phyloP scores from a whole-genome alignment of 192 early-diverging fungal genomes.

The Dissophora globulifera region DNA sequence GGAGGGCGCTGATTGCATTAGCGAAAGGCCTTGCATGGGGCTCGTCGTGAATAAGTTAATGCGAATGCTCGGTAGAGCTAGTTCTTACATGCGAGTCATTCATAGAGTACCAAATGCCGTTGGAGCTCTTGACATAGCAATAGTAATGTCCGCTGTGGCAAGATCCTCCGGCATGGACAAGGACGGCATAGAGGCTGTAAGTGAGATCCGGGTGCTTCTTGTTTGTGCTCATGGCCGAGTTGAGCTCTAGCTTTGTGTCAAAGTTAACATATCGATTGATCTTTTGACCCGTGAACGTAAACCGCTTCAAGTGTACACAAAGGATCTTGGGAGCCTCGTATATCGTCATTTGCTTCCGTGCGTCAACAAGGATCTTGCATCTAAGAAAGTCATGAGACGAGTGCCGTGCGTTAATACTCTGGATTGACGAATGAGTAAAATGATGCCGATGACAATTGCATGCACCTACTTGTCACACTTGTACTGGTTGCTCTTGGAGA shows the following conservation, averaged over 20 bases:
- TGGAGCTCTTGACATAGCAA: slow-evolving; percentile 80
- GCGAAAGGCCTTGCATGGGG: too few relatives aligned
- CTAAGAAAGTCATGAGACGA: slow-evolving; percentile 41
- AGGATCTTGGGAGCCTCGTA: slow-evolving; percentile 76
- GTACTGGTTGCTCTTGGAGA: slow-evolving; percentile 78
- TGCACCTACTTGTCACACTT: slow-evolving; percentile 74
- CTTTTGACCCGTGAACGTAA: slow-evolving; percentile 74
- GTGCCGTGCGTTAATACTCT: too few relatives aligned
- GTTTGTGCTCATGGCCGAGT: slow-evolving; percentile 65
- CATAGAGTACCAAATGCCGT: slow-evolving; percentile 84
- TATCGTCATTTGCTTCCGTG: slow-evolving; percentile 83
- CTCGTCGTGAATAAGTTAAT: too few relatives aligned
- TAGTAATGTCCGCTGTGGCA: slow-evolving; percentile 90
- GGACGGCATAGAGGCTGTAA: slow-evolving; percentile 81
- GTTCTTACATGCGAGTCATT: slow-evolving; percentile 70
- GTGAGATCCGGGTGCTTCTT: slow-evolving; percentile 28
- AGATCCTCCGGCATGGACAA: slow-evolving; percentile 80
- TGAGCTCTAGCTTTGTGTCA: slow-evolving; percentile 69
- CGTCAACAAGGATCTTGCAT: slow-evolving; percentile 81
- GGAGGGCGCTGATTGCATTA: too few relatives aligned
- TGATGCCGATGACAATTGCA: too few relatives aligned
- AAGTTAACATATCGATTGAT: slow-evolving; percentile 73
- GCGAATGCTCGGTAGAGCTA: too few relatives aligned
- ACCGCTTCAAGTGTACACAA: slow-evolving; percentile 87
- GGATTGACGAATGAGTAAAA: too few relatives aligned